Percentiles rank a stretch among this genome's conserved stretches.
Evolutionary conservation across 2,329 filamentous ascomycete genomes (phyloP).

Genomic region (Aureobasidium sp.): DNA sequence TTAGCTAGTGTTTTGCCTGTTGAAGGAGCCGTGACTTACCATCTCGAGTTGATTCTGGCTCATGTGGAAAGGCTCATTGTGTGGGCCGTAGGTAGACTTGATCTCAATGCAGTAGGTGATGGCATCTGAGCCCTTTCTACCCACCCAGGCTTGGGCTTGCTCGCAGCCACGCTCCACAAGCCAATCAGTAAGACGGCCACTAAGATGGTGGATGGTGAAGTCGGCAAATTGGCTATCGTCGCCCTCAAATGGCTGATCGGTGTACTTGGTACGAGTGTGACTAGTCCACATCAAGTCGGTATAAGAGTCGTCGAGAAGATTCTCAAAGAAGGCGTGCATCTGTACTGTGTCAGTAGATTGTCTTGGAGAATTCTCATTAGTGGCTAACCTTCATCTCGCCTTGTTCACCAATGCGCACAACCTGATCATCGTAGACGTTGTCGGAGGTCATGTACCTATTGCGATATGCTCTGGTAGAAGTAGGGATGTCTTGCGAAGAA

Average conservation of each 20-base stretch:
- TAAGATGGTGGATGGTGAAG: conserved; percentile 16
- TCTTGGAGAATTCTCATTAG: background rate
- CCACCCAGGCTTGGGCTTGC: background rate
- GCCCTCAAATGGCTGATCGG: background rate
- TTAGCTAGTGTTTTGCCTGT: background rate
- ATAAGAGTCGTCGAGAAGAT: background rate
- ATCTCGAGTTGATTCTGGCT: conserved; percentile 17
- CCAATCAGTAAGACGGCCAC: conserved; percentile 9
- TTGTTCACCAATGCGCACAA: background rate
- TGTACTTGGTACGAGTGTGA: conserved; percentile 4
- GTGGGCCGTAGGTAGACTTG: conserved; percentile 15
- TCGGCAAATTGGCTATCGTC: conserved; percentile 13
- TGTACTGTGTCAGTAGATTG: background rate
- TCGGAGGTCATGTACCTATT: too few relatives aligned
- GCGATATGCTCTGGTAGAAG: too few relatives aligned
- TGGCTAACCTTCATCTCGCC: conserved; percentile 3
- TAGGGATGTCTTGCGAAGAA: too few relatives aligned
- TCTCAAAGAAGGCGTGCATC: background rate
- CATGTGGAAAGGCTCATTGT: conserved; percentile 16
- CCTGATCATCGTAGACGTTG: background rate
- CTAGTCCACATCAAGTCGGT: conserved; percentile 15
- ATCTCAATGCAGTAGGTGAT: conserved; percentile 19
- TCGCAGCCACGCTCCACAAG: conserved; percentile 4
- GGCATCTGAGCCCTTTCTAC: background rate
- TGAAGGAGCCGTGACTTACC: background rate